Percentiles rank a stretch among this genome's conserved stretches.
Evolutionary conservation across 805 yeast species (phyloP).

Genomic region (Barnettozyma sp.): DNA sequence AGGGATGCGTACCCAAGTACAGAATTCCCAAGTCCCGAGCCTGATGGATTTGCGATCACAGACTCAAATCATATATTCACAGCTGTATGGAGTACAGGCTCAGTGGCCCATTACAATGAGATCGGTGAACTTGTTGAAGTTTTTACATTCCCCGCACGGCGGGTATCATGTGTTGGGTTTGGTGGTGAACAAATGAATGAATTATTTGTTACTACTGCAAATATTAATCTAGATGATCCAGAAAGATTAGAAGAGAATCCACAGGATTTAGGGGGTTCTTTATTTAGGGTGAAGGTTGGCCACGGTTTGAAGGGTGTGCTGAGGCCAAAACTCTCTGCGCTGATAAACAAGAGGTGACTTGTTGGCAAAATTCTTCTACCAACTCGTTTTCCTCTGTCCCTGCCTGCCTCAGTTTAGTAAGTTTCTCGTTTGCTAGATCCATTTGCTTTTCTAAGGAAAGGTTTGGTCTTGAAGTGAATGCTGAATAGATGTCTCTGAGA

Average conservation of each 20-base stretch:
- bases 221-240: constrained; percentile 38
- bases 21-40: constrained; percentile 43
- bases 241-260: constrained; percentile 24
- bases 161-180: constrained; percentile 60
- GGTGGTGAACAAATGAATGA: constrained; percentile 35
- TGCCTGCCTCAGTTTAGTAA: constrained; percentile 52
- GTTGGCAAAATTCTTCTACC: constrained; percentile 59
- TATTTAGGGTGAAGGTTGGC: constrained; percentile 39
- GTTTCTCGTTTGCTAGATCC: constrained; percentile 54
- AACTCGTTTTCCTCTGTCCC: constrained; percentile 62
- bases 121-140: constrained; percentile 46
- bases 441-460: constrained; percentile 48
- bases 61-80: constrained; percentile 45
- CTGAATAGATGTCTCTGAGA: constrained; percentile 39
- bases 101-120: constrained; percentile 46
- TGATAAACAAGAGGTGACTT: constrained; percentile 16
- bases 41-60: constrained; percentile 74
- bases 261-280: constrained; percentile 56
- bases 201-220: constrained; percentile 64
- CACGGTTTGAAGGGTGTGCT: constrained; percentile 30
- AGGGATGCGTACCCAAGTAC: constrained; percentile 18
- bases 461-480: constrained; percentile 42
- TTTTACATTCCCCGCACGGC: constrained; percentile 48
- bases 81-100: constrained; percentile 58
- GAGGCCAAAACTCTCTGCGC: constrained; percentile 18